Conservation (phyloP, 331 rosid species). For the Saraca asoca region DNA sequence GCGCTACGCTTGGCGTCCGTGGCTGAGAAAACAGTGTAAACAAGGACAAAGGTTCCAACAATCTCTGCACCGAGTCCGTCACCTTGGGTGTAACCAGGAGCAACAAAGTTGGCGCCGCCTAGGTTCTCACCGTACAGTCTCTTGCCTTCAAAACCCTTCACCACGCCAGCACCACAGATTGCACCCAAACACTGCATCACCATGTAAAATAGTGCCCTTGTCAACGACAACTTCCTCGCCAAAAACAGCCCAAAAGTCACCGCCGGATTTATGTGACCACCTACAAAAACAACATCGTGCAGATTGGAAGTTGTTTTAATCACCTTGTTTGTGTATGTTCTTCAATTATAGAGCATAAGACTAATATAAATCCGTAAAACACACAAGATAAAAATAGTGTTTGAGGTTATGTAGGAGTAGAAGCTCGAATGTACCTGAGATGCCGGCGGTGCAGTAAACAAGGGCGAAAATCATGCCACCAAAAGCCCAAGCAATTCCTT, state of each 20-base stretch:
- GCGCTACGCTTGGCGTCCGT: conserved; percentile 60
- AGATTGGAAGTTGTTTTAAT: too few species aligned
- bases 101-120: conserved; percentile 46
- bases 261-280: conserved; percentile 60
- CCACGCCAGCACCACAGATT: conserved; percentile 52
- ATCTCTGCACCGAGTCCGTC: conserved; percentile 58
- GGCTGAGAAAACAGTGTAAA: conserved; percentile 61
- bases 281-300: conserved; percentile 17
- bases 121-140: background rate
- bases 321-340: too few species aligned
- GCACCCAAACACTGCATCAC: conserved; percentile 58
- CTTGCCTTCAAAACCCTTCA: conserved; percentile 52
- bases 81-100: conserved; percentile 51
- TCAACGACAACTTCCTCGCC: conserved; percentile 49
- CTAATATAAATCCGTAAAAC: too few species aligned
- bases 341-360: too few species aligned
- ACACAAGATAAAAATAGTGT: too few species aligned
- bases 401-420: too few species aligned
- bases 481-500: conserved; percentile 59
- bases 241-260: conserved; percentile 51
- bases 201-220: conserved; percentile 51
- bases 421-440: conserved; percentile 36
- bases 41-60: conserved; percentile 54
- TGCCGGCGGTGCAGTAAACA: conserved; percentile 58
- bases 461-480: conserved; percentile 66